Percentiles rank a stretch among this genome's conserved stretches.
phyloP scores from a whole-genome alignment of 2,329 filamentous ascomycete species.

The Tolypocladium tropicale region DNA sequence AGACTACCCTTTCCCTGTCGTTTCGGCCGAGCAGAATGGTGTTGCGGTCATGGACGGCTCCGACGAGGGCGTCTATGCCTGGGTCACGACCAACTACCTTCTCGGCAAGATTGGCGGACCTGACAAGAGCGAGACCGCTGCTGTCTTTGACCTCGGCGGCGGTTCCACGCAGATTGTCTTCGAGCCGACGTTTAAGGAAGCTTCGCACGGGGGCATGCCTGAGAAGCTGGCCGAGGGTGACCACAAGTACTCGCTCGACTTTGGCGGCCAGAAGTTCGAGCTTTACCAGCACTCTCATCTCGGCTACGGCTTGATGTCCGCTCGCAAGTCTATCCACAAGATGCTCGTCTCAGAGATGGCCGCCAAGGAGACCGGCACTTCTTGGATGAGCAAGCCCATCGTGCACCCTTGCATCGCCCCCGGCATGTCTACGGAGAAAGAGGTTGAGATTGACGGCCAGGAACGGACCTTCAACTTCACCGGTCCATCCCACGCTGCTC shows the following conservation, averaged over 20 bases:
- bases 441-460: slow-evolving; percentile 59
- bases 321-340: slow-evolving; percentile 76
- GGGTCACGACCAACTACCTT: slow-evolving; percentile 98
- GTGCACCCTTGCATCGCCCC: slow-evolving; percentile 80
- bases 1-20: slow-evolving; percentile 87
- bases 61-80: slow-evolving; percentile 95
- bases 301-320: slow-evolving; percentile 92
- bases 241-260: slow-evolving; percentile 88
- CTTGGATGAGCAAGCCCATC: slow-evolving; percentile 63
- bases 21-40: slow-evolving; percentile 73
- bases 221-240: slow-evolving; percentile 79
- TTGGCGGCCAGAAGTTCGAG: slow-evolving; percentile 82
- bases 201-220: slow-evolving; percentile 67
- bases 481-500: slow-evolving; percentile 63
- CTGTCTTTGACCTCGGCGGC: slow-evolving; percentile 91
- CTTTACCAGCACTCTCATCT: slow-evolving; percentile 98
- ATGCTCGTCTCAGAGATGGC: slow-evolving; percentile 63
- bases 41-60: slow-evolving; percentile 97
- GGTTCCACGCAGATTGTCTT: slow-evolving; percentile 98
- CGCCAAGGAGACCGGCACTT: slow-evolving; percentile 45
- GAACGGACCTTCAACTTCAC: slow-evolving; percentile 71
- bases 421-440: slow-evolving; percentile 64
- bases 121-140: slow-evolving; percentile 82
- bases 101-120: slow-evolving; percentile 93
- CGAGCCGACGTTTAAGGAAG: slow-evolving; percentile 80